Base-by-base conservation (phyloP, 768 basidiomycete species). In the Harrya chromipes region DNA sequence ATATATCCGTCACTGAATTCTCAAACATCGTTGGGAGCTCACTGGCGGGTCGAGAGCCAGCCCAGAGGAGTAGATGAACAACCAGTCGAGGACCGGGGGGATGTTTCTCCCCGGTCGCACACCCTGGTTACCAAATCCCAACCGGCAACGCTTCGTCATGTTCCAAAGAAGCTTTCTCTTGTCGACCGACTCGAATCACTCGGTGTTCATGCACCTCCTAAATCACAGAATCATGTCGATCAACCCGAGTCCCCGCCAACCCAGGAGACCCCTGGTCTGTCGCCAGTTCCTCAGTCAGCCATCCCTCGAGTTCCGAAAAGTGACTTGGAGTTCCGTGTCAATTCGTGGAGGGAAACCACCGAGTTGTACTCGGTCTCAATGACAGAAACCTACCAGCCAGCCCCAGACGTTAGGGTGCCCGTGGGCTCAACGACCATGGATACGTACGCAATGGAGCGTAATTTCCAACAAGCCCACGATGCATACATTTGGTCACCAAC, bases 401-500 rank as follows among this genome's bases (percentile, higher is more conserved):
- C 35, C 9, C 41, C 49, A n/a, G 48, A 64, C 29, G 39, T 33
- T 4, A 34, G 11, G 43, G 55, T 51, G 46, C 24, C 59, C 2
- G 56, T 46, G 9, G 51, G 53, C 6, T 48, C 40, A 16, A 61
- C 57, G 14, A 54, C 53, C 34, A 58, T 48, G 45, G 67, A 67
- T 17, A 66, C 60, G 21, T 61, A 58, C n/a, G 52, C 56, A 13
- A 38, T 65, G 20, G 57, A 44, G 39, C 34, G 19, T 38, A 34
- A 52, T 24, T 37, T 36, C 27, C 39, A 2, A 14, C 38, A 50
- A 24, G 19, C 20, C 34, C 74, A 81, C 26, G 82, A 81, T 34
- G 84, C 88, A 56, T 87, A 74, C 58, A 58, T 71, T 12, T 90
- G 84, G 81, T 83, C 85, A 8, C 72, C 81, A 19, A 80, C 84